Evolutionary conservation across 148 eudicot species (phyloP).

Genomic region (Silene latifolia): DNA sequence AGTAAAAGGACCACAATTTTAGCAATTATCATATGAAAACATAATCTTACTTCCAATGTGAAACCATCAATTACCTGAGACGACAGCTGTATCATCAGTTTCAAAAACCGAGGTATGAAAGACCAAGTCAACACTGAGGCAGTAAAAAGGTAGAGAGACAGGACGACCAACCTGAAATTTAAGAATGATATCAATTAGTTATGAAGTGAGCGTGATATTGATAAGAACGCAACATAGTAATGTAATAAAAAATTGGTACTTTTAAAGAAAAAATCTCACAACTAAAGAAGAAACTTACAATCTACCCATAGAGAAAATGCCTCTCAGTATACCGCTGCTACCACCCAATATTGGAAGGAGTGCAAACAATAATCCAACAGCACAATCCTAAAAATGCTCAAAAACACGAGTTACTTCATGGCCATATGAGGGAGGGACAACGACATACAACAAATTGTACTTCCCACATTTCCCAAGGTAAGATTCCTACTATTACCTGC

Average conservation of each 20-base stretch:
- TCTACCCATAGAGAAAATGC: constrained; percentile 86
- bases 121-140: constrained; percentile 86
- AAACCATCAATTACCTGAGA: constrained; percentile 1
- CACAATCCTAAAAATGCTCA: constrained; percentile 79
- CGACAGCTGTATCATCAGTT: constrained; percentile 56
- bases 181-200: constrained; percentile 6
- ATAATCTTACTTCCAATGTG: neutral
- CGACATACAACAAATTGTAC: neutral
- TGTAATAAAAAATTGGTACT: neutral
- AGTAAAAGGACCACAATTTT: neutral
- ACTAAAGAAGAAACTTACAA: constrained; percentile 48
- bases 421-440: neutral
- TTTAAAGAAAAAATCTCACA: neutral
- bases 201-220: constrained; percentile 10
- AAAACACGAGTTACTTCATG: constrained; percentile 13
- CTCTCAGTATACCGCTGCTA: constrained; percentile 72
- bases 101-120: constrained; percentile 82
- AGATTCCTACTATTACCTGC: constrained; percentile 51
- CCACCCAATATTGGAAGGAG: constrained; percentile 98
- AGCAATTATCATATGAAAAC: neutral
- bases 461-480: neutral
- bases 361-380: constrained; percentile 97
- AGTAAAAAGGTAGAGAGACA: constrained; percentile 61
- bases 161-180: constrained; percentile 60
- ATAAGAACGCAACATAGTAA: constrained; percentile 2